Conservation (phyloP, 2,329 filamentous ascomycete genomes). For the Exophiala lecanii-corni region DNA sequence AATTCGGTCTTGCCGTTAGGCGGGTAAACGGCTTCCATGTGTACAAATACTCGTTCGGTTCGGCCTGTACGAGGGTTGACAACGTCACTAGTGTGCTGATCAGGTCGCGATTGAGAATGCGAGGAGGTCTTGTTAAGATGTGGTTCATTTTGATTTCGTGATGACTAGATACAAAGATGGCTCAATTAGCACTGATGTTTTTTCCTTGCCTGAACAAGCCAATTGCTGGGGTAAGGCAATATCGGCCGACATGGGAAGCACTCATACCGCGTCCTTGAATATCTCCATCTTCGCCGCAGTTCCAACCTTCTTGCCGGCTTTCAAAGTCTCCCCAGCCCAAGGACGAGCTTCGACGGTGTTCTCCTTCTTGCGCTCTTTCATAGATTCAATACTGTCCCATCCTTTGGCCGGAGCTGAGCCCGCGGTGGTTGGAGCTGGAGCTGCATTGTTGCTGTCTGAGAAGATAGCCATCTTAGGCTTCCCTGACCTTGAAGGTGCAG, state of each 20-base stretch:
- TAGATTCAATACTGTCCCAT: slow-evolving; percentile 87
- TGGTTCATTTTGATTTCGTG: slow-evolving; percentile 34
- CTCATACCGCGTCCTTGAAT: slow-evolving; percentile 93
- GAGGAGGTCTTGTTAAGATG: slow-evolving; percentile 16
- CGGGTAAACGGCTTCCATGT: slow-evolving; percentile 80
- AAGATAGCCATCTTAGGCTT: slow-evolving; percentile 88
- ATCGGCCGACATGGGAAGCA: too few relatives aligned
- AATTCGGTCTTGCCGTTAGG: slow-evolving; percentile 68
- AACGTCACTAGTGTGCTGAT: slow-evolving; percentile 71
- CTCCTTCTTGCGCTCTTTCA: slow-evolving; percentile 89
- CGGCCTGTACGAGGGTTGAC: slow-evolving; percentile 79
- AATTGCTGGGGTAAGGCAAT: too few relatives aligned
- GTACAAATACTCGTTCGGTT: slow-evolving; percentile 80
- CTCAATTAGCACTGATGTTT: too few relatives aligned
- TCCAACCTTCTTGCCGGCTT: slow-evolving; percentile 76
- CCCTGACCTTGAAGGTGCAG: slow-evolving; percentile 56
- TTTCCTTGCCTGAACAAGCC: too few relatives aligned
- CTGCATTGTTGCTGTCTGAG: slow-evolving; percentile 64
- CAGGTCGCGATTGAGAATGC: slow-evolving; percentile 50
- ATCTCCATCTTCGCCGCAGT: slow-evolving; percentile 77
- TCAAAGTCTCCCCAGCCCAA: slow-evolving; percentile 87
- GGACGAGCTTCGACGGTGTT: slow-evolving; percentile 81
- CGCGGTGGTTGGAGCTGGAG: slow-evolving; percentile 52
- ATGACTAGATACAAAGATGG: slow-evolving; percentile 48
- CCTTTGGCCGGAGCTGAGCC: slow-evolving; percentile 56